These are phyloP conservation scores for Cudoniella acicularis DNA, from an alignment of 495 filamentous ascomycete species.

Conservation along the genomic window DNA sequence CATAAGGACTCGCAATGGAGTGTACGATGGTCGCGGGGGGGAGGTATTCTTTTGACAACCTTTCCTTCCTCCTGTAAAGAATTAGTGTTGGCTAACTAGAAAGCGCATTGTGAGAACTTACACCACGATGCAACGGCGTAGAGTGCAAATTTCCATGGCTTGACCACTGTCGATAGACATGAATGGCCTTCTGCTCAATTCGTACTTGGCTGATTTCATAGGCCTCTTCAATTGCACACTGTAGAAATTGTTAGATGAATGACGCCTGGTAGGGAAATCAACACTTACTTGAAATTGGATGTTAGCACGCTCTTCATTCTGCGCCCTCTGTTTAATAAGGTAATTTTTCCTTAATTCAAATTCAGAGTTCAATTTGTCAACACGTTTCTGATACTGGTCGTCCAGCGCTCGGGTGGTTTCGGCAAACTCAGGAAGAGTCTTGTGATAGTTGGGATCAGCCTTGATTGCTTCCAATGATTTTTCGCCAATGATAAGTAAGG, in stretches of 20 bases:
- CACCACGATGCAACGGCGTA: slow-evolving; percentile 9
- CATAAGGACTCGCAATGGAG: slow-evolving; percentile 8
- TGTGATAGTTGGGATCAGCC: slow-evolving; percentile 40
- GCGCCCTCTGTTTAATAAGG: background rate
- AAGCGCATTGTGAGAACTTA: slow-evolving; percentile 6
- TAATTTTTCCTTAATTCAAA: background rate
- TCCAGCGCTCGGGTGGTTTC: slow-evolving; percentile 28
- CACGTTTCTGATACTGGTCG: slow-evolving; percentile 22
- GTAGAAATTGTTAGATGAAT: background rate
- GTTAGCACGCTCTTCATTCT: slow-evolving; percentile 1
- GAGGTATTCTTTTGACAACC: slow-evolving; percentile 2
- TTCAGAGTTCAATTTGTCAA: background rate
- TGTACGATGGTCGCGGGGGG: slow-evolving; percentile 4
- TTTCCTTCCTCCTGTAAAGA: slow-evolving; percentile 2
- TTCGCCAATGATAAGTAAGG: slow-evolving; percentile 36
- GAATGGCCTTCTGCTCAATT: slow-evolving; percentile 11
- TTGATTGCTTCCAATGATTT: slow-evolving; percentile 36
- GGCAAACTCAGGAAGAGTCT: slow-evolving; percentile 38
- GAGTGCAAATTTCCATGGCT: background rate
- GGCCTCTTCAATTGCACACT: slow-evolving; percentile 5
- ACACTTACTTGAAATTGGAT: slow-evolving; percentile 11
- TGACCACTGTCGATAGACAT: slow-evolving; percentile 6
- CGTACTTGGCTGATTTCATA: background rate
- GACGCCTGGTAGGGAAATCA: slow-evolving; percentile 21
- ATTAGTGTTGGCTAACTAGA: background rate